Percentiles rank a stretch among this genome's conserved stretches.
Conservation (phyloP, 75 land plant genomes). For the Sequoiadendron giganteum region DNA sequence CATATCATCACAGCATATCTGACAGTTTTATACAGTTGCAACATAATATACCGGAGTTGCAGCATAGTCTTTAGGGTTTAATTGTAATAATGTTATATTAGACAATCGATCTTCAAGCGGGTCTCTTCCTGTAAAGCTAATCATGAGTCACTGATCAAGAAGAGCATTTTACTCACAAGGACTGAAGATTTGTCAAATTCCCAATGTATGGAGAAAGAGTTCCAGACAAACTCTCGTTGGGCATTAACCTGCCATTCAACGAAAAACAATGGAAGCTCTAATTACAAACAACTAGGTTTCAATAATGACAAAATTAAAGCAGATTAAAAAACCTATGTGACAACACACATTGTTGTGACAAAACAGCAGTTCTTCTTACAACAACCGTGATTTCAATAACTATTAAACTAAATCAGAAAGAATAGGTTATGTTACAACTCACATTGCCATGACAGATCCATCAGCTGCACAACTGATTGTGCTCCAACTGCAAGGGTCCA, state of each 20-base stretch:
- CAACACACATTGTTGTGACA: not conserved
- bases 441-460: constrained; percentile 68
- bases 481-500: constrained; percentile 92
- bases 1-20: not conserved
- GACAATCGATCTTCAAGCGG: not conserved
- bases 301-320: not conserved
- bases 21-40: not conserved
- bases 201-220: constrained; percentile 73
- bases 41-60: not conserved
- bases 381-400: not conserved
- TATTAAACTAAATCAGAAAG: not conserved
- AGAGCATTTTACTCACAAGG: constrained; percentile 49
- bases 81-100: not conserved
- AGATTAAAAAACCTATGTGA: not conserved
- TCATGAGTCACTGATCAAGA: not conserved
- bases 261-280: not conserved
- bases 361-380: not conserved
- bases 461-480: constrained; percentile 71
- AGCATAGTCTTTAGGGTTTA: not conserved
- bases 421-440: constrained; percentile 17
- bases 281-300: not conserved
- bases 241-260: constrained; percentile 61
- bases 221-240: constrained; percentile 77
- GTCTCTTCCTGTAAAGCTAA: not conserved
- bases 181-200: constrained; percentile 77